A percentile compares a stretch with the other conserved stretches of the same genome.
phyloP scores from a whole-genome alignment of 2,329 filamentous ascomycete genomes.

The Geosmithia putterillii region DNA sequence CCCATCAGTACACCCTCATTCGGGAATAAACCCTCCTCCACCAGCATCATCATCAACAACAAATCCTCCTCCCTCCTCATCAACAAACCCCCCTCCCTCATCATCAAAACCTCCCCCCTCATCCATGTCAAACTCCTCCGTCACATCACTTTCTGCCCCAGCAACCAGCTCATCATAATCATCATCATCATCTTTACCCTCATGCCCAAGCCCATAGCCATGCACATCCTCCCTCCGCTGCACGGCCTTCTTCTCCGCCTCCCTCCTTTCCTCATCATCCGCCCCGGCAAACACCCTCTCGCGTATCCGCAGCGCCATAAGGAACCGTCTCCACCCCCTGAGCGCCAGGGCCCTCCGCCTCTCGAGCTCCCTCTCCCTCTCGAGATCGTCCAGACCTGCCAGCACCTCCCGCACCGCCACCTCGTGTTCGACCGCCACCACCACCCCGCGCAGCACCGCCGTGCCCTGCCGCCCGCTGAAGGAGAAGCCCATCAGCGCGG shows the following conservation, averaged over 20 bases:
- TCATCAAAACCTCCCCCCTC: constrained; percentile 24
- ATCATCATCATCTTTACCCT: constrained; percentile 9
- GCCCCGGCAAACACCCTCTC: constrained; percentile 57
- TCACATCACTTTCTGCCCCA: constrained; percentile 26
- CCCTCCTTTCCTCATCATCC: constrained; percentile 30
- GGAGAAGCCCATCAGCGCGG: constrained; percentile 79
- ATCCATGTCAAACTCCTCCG: constrained; percentile 29
- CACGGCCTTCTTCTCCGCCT: constrained; percentile 19
- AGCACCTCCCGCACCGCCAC: constrained; percentile 64
- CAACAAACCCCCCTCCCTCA: constrained; percentile 31
- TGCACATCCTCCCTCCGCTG: not conserved
- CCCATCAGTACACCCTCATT: not conserved
- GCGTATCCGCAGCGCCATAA: constrained; percentile 65
- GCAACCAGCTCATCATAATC: constrained; percentile 7
- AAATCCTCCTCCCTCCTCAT: constrained; percentile 28
- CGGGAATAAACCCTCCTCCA: constrained; percentile 1
- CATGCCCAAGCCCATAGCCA: not conserved
- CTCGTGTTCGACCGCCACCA: constrained; percentile 59
- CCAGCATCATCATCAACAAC: constrained; percentile 11
- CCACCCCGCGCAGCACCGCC: constrained; percentile 64
- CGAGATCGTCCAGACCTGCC: constrained; percentile 52
- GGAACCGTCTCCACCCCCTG: constrained; percentile 53
- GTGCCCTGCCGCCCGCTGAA: constrained; percentile 82
- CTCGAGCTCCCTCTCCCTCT: constrained; percentile 52
- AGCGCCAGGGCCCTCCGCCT: constrained; percentile 62